Percentiles rank a stretch among this genome's conserved stretches.
Evolutionary conservation across 805 yeast genomes (phyloP).

Genomic region (Candida railenensis): DNA sequence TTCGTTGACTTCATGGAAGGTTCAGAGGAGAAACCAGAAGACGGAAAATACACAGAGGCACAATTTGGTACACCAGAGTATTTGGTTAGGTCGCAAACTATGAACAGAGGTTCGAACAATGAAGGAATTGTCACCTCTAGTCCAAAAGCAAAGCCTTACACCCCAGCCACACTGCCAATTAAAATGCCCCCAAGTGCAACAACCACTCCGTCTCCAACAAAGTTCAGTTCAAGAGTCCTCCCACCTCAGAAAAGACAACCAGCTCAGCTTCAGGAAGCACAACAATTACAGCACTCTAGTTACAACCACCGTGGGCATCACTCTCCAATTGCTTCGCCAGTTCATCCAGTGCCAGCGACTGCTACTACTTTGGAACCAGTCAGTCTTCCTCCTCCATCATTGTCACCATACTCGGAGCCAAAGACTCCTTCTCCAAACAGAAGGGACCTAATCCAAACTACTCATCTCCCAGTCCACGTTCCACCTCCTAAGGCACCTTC

Average conservation of each 20-base stretch:
- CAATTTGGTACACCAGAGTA: constrained; percentile 34
- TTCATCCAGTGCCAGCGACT: neutral
- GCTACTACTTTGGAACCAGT: constrained; percentile 2
- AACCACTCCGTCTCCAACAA: constrained; percentile 1
- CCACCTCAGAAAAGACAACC: neutral
- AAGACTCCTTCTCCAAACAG: constrained; percentile 3
- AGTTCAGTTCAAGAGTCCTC: neutral
- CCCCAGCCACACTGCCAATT: neutral
- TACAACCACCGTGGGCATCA: neutral
- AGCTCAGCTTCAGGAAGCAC: too few species aligned
- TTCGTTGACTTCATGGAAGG: constrained; percentile 59
- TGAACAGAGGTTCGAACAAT: constrained; percentile 11
- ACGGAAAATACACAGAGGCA: constrained; percentile 21
- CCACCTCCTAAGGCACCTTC: constrained; percentile 2
- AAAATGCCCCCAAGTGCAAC: constrained; percentile 1
- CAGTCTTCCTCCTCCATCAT: constrained; percentile 3
- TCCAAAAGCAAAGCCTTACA: constrained; percentile 2
- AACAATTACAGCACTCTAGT: neutral
- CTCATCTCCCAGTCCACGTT: neutral
- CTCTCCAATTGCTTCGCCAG: neutral
- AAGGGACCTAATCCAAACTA: neutral
- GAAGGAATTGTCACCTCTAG: neutral
- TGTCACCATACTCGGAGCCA: neutral
- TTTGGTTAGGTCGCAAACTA: constrained; percentile 10
- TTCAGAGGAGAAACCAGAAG: constrained; percentile 22